Conservation (phyloP, 2,329 filamentous ascomycete genomes). For the Hirsutella thompsonii region DNA sequence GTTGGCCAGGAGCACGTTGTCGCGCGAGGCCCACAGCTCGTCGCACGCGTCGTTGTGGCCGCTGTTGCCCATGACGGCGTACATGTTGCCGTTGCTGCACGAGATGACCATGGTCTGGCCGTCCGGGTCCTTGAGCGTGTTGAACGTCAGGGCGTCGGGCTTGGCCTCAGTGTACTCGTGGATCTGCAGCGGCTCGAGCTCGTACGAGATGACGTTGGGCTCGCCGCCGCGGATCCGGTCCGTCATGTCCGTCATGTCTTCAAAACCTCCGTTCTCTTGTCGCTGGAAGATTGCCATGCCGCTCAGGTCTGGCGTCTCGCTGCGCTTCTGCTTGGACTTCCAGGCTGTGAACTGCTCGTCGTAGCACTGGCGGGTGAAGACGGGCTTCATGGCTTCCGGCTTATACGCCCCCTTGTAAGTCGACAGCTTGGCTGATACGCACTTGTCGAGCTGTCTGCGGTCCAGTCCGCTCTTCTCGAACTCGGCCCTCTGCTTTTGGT, state of each 20-base stretch:
- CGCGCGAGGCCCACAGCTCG: conserved; percentile 10
- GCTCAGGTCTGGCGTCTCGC: neutral
- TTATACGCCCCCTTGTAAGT: neutral
- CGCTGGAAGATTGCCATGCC: neutral
- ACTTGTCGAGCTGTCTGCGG: neutral
- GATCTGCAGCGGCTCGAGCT: neutral
- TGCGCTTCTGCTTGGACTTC: neutral
- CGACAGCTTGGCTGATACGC: neutral
- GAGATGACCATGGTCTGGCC: conserved; percentile 11
- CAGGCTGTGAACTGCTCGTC: neutral
- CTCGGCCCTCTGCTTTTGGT: neutral
- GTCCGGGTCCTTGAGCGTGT: conserved; percentile 9
- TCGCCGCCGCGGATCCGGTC: neutral
- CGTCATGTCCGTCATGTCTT: neutral
- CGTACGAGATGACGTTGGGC: neutral
- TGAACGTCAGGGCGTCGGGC: conserved; percentile 8
- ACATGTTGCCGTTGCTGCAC: conserved; percentile 21
- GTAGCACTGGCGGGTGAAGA: neutral
- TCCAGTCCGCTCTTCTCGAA: neutral
- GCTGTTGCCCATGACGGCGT: conserved; percentile 12
- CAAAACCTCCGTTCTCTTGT: neutral
- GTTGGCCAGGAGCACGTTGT: conserved; percentile 10
- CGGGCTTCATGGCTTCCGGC: neutral
- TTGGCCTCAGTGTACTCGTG: conserved; percentile 7
- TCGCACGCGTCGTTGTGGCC: conserved; percentile 8